These are phyloP conservation scores for Arachis stenosperma DNA, from an alignment of 306 rosid genomes.

Conservation along the genomic window DNA sequence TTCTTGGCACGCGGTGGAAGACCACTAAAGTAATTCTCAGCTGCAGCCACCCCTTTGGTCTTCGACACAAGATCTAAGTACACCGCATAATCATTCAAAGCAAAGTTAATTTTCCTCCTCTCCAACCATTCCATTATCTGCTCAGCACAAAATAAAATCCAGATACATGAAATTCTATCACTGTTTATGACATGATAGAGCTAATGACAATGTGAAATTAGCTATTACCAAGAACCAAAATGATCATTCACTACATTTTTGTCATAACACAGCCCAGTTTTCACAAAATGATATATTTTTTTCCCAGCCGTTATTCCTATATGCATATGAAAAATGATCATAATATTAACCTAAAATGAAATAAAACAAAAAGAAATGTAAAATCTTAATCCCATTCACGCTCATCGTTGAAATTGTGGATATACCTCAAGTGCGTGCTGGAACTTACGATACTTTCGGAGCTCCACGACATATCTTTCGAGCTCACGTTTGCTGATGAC, in stretches of 20 bases:
- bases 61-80: conserved; percentile 69
- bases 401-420: not conserved
- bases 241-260: not conserved
- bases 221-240: too few relatives aligned
- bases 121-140: conserved; percentile 95
- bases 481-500: conserved; percentile 55
- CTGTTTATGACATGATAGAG: not conserved
- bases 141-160: conserved; percentile 22
- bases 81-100: conserved; percentile 56
- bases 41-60: conserved; percentile 63
- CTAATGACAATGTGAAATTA: not conserved
- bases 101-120: conserved; percentile 57
- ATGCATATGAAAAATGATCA: not conserved
- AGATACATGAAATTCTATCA: not conserved
- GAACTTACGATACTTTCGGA: conserved; percentile 59
- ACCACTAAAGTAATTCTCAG: conserved; percentile 64
- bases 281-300: not conserved
- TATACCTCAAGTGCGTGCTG: conserved; percentile 72
- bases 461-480: conserved; percentile 53
- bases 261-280: not conserved
- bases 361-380: not conserved
- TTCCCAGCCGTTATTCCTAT: not conserved
- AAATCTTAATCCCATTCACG: not conserved
- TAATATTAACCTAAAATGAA: not conserved
- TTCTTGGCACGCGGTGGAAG: conserved; percentile 56